Evolutionary conservation across 73 alveolate genomes (phyloP).

Genomic region (Paramecium caudatum): DNA sequence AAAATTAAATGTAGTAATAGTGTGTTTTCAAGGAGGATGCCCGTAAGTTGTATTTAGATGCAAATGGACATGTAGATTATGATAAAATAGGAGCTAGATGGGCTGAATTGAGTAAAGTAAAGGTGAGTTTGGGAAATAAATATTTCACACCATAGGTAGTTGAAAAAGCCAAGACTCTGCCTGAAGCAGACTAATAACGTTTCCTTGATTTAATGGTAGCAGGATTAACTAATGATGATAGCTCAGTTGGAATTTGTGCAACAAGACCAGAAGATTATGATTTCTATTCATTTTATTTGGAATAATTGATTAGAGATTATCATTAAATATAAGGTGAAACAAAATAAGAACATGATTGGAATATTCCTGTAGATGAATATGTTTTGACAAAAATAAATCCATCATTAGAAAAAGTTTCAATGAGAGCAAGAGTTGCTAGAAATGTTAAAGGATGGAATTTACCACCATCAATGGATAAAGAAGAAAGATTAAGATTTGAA

Average conservation of each 20-base stretch:
- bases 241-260: neutral
- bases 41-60: neutral
- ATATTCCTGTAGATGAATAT: neutral
- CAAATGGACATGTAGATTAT: neutral
- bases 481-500: neutral
- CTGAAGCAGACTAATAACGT: neutral
- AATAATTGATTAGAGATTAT: constrained; percentile 20
- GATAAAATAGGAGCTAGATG: neutral
- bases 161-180: neutral
- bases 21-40: constrained; percentile 2
- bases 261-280: neutral
- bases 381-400: neutral
- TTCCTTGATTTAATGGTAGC: constrained; percentile 1
- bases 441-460: neutral
- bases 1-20: neutral
- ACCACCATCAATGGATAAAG: neutral
- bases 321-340: neutral
- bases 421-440: neutral
- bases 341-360: neutral
- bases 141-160: neutral
- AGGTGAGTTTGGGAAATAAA: constrained; percentile 12
- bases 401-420: neutral
- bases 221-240: neutral
- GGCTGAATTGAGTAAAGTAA: neutral
- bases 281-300: neutral